Conservation (phyloP, 2,329 filamentous ascomycete genomes). For the Sclerotiophoma versabilis region DNA sequence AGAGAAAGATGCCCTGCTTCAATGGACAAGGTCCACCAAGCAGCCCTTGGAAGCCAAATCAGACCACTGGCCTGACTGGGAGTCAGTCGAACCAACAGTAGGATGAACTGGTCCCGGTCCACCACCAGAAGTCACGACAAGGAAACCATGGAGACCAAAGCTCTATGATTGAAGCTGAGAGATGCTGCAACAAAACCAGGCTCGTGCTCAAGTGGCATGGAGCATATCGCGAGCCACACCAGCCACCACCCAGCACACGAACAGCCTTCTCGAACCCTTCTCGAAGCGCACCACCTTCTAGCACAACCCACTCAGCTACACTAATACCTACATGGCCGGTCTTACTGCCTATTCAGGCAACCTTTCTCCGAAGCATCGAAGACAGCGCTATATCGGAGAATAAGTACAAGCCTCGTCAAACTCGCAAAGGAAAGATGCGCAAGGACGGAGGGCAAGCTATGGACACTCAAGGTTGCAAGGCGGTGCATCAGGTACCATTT, state of each 20-base stretch:
- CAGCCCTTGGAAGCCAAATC: not conserved
- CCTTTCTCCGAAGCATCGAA: conserved; percentile 12
- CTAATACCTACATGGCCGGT: not conserved
- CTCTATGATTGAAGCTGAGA: not conserved
- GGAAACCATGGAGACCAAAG: not conserved
- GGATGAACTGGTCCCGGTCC: not conserved
- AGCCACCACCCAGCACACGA: not conserved
- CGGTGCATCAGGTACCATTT: conserved; percentile 6
- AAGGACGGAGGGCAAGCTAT: not conserved
- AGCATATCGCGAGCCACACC: not conserved
- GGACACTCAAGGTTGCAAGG: not conserved
- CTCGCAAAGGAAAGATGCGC: conserved; percentile 11
- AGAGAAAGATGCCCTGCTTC: conserved; percentile 12
- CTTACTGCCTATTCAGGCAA: conserved; percentile 10
- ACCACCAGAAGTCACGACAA: not conserved
- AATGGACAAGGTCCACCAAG: conserved; percentile 15
- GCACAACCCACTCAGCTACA: not conserved
- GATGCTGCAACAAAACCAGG: not conserved
- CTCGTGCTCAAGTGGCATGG: too few species aligned
- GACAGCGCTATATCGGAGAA: conserved; percentile 17
- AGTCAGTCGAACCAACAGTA: conserved; percentile 4
- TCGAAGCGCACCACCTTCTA: conserved; percentile 1
- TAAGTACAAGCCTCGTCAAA: not conserved
- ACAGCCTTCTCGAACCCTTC: conserved; percentile 8
- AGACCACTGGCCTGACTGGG: conserved; percentile 4